These are phyloP conservation scores for Hysterium pulicare DNA, from an alignment of 2,329 filamentous ascomycete genomes.

Conservation along the genomic window DNA sequence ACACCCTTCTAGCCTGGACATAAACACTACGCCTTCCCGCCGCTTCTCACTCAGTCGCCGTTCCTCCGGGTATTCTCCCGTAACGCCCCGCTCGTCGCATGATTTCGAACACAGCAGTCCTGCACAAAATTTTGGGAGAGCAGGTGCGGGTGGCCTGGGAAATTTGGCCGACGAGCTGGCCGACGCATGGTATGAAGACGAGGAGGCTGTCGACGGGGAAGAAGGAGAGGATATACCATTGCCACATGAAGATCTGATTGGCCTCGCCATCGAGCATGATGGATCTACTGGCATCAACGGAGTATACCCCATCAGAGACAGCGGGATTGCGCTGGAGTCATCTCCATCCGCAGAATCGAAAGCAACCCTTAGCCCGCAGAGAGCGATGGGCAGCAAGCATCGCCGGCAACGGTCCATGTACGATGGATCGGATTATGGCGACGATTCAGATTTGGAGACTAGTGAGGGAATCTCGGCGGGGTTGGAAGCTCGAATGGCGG, in stretches of 20 bases:
- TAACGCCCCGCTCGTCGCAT: constrained; percentile 40
- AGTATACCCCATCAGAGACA: constrained; percentile 41
- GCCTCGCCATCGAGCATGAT: constrained; percentile 34
- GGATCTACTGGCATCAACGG: constrained; percentile 22
- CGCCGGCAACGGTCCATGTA: constrained; percentile 52
- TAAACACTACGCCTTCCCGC: constrained; percentile 36
- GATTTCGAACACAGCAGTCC: constrained; percentile 39
- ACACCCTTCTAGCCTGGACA: constrained; percentile 41
- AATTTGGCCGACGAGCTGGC: constrained; percentile 80
- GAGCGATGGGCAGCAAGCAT: constrained; percentile 36
- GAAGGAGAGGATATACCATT: constrained; percentile 33
- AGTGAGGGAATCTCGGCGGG: constrained; percentile 63
- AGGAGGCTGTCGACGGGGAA: constrained; percentile 41
- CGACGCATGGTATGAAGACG: constrained; percentile 66
- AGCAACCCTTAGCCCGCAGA: constrained; percentile 38
- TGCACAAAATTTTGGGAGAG: constrained; percentile 33
- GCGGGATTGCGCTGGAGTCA: constrained; percentile 45
- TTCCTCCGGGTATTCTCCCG: constrained; percentile 46
- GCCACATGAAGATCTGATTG: constrained; percentile 25
- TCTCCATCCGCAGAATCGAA: constrained; percentile 28
- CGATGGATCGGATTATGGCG: constrained; percentile 72
- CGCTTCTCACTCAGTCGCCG: constrained; percentile 38
- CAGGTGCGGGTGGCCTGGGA: constrained; percentile 60
- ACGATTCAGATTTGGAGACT: constrained; percentile 66
- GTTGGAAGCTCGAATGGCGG: constrained; percentile 65